Evolutionary conservation across 2,329 filamentous ascomycete genomes (phyloP).

Genomic region (Penicillium palitans): DNA sequence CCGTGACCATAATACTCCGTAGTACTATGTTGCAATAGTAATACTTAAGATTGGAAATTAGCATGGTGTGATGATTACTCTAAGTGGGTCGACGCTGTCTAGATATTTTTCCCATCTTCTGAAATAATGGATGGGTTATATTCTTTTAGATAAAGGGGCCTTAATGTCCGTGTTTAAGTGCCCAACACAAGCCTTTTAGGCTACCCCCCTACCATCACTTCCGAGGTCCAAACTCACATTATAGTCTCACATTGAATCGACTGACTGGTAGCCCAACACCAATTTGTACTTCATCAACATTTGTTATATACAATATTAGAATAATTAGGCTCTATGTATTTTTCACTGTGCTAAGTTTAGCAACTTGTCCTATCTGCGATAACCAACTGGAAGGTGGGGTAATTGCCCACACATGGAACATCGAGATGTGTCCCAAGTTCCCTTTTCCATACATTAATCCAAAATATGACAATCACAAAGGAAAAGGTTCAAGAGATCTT

Average conservation of each 20-base stretch:
- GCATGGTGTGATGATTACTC: background rate
- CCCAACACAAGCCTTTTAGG: background rate
- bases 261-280: background rate
- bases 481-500: conserved; percentile 19
- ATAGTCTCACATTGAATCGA: background rate
- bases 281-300: background rate
- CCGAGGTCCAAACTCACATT: background rate
- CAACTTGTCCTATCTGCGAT: background rate
- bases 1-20: background rate
- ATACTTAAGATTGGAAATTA: background rate
- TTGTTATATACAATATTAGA: background rate
- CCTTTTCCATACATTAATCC: background rate
- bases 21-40: background rate
- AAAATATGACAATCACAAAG: conserved; percentile 12
- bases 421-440: background rate
- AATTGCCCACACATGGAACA: background rate
- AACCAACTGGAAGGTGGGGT: conserved; percentile 16
- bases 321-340: no score
- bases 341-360: background rate
- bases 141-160: background rate
- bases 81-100: background rate
- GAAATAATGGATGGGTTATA: background rate
- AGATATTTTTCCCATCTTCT: background rate
- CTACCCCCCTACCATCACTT: background rate
- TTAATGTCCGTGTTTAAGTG: background rate